Percentiles rank a stretch among this genome's conserved stretches.
Evolutionary conservation across 1,284 basidiomycete genomes (phyloP).

Genomic region (Calocybe gambosa): DNA sequence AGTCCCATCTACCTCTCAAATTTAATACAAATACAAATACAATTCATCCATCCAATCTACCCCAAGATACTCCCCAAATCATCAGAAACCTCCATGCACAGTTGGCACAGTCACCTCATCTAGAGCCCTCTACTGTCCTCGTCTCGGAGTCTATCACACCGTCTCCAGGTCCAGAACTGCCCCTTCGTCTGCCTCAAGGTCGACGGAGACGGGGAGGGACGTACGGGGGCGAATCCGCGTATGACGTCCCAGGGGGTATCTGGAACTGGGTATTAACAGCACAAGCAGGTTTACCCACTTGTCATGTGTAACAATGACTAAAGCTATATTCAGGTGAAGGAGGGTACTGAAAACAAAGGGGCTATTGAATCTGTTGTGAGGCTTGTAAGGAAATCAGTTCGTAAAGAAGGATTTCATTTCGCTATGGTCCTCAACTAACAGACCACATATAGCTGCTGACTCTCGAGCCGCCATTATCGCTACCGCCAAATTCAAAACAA

Average conservation of each 20-base stretch:
- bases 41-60: conserved; percentile 34
- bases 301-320: background rate
- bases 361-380: conserved; percentile 67
- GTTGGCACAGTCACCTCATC: conserved; percentile 51
- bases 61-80: conserved; percentile 40
- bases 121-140: conserved; percentile 50
- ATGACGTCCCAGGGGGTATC: conserved; percentile 45
- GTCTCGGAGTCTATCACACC: conserved; percentile 43
- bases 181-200: conserved; percentile 49
- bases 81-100: conserved; percentile 47
- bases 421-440: background rate
- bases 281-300: conserved; percentile 38
- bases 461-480: conserved; percentile 45
- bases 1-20: conserved; percentile 20
- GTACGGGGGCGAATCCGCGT: conserved; percentile 54
- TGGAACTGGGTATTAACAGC: conserved; percentile 73
- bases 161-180: conserved; percentile 48
- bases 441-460: conserved; percentile 40
- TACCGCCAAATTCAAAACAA: conserved; percentile 57
- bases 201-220: conserved; percentile 59
- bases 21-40: background rate
- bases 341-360: conserved; percentile 73
- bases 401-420: conserved; percentile 19
- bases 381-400: conserved; percentile 57
- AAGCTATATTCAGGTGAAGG: conserved; percentile 55